phyloP scores from a whole-genome alignment of 345 rosid genomes.

The Mallotus nudiflorus region DNA sequence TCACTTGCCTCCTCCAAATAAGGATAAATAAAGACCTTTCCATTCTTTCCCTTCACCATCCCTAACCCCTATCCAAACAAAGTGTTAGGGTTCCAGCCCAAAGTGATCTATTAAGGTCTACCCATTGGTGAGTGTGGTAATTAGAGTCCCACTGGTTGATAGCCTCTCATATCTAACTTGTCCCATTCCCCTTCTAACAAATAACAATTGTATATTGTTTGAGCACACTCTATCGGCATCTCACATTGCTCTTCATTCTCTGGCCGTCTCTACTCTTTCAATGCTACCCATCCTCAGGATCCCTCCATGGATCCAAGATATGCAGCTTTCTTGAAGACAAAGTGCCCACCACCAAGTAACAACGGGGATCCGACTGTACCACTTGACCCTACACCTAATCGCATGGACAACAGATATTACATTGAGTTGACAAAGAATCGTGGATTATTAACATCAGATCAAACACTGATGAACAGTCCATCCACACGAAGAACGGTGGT shows the following conservation, averaged over 20 bases:
- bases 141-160: too few species aligned
- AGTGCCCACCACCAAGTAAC: slow-evolving; percentile 30
- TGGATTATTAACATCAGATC: slow-evolving; percentile 45
- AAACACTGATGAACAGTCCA: slow-evolving; percentile 32
- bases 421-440: slow-evolving; percentile 22
- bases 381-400: slow-evolving; percentile 30
- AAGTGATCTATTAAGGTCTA: too few species aligned
- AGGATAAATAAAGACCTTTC: too few species aligned
- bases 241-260: slow-evolving; percentile 2
- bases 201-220: too few species aligned
- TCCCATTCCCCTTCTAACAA: too few species aligned
- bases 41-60: too few species aligned
- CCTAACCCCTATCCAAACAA: too few species aligned
- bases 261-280: neutral
- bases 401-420: slow-evolving; percentile 45
- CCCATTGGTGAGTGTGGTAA: too few species aligned
- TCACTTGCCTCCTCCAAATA: too few species aligned
- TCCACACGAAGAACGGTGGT: slow-evolving; percentile 27
- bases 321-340: slow-evolving; percentile 40
- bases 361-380: slow-evolving; percentile 23
- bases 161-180: too few species aligned
- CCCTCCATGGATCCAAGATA: slow-evolving; percentile 28
- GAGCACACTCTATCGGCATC: neutral
- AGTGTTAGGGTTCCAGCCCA: too few species aligned
- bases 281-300: neutral